Percentiles rank a stretch among this genome's conserved stretches.
phyloP scores from a whole-genome alignment of 2,329 filamentous ascomycete genomes.

The Tolypocladium tropicale region DNA sequence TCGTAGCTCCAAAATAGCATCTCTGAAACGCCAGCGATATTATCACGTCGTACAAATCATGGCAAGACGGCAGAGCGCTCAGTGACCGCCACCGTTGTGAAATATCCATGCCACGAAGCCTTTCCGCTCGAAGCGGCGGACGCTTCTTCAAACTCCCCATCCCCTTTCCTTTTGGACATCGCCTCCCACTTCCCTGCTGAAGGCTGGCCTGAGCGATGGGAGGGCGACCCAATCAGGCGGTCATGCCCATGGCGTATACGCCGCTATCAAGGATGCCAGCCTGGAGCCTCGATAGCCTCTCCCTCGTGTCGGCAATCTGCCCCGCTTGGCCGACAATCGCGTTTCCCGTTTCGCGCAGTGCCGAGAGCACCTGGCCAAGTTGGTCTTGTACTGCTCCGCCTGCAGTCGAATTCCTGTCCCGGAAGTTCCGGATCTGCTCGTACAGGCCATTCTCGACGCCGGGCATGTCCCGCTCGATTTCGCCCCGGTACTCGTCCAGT shows the following conservation, averaged over 20 bases:
- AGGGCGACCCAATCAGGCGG: conserved; percentile 12
- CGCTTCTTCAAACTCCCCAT: not conserved
- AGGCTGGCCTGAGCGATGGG: not conserved
- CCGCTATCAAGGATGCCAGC: conserved; percentile 28
- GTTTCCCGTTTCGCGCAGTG: conserved; percentile 27
- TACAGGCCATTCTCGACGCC: conserved; percentile 36
- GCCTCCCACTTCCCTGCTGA: too few relatives aligned
- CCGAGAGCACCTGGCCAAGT: conserved; percentile 25
- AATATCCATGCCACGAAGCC: not conserved
- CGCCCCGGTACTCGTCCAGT: conserved; percentile 32
- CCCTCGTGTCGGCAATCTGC: conserved; percentile 31
- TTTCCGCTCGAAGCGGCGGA: not conserved
- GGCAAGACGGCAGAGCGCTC: not conserved
- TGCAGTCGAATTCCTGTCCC: conserved; percentile 19
- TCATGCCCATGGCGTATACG: conserved; percentile 21
- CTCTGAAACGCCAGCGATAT: not conserved
- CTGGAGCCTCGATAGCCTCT: conserved; percentile 29
- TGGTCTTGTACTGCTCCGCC: conserved; percentile 24
- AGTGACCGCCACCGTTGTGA: not conserved
- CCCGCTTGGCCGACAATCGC: conserved; percentile 31
- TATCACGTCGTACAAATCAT: conserved; percentile 1
- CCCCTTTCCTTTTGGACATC: too few relatives aligned
- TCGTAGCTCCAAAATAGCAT: not conserved
- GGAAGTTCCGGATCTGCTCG: conserved; percentile 27
- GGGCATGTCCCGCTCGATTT: conserved; percentile 37